Evolutionary conservation across 1,284 basidiomycete species (phyloP).

Genomic region (Xanthoconium separans): DNA sequence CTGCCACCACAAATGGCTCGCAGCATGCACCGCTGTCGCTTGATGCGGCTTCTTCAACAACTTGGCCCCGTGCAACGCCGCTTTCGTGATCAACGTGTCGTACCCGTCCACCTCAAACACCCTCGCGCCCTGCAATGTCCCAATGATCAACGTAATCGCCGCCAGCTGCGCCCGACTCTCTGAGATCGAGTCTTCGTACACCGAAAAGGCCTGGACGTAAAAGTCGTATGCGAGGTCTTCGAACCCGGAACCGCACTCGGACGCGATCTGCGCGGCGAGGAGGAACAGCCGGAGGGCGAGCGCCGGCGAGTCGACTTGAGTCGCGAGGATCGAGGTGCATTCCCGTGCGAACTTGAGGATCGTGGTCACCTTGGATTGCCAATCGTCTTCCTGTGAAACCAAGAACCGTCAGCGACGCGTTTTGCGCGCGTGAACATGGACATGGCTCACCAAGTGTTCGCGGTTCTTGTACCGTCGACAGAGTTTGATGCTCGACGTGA

Average conservation of each 20-base stretch:
- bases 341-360: constrained; percentile 93
- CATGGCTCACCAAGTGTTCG: constrained; percentile 52
- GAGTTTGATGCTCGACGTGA: constrained; percentile 87
- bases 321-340: constrained; percentile 86
- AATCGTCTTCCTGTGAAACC: constrained; percentile 67
- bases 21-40: constrained; percentile 88
- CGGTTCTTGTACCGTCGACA: constrained; percentile 84
- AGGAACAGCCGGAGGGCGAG: constrained; percentile 91
- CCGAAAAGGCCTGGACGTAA: constrained; percentile 93
- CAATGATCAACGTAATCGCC: constrained; percentile 90
- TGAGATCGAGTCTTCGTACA: constrained; percentile 94
- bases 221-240: constrained; percentile 95
- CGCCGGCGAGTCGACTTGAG: constrained; percentile 86
- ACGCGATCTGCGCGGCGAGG: constrained; percentile 89
- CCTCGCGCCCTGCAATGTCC: constrained; percentile 77
- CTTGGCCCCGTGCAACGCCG: constrained; percentile 91
- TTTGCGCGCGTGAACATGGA: background rate
- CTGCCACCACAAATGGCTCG: constrained; percentile 98
- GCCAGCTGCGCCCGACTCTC: constrained; percentile 91
- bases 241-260: constrained; percentile 76
- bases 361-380: constrained; percentile 76
- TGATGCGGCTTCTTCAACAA: constrained; percentile 96
- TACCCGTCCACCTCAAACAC: constrained; percentile 92
- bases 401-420: too few relatives aligned
- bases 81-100: constrained; percentile 94